Evolutionary conservation across 139 green algal genomes (phyloP), one percentile per base, ranked within the genome.

Genomic region (Tetradesmus lagerheimii): DNA sequence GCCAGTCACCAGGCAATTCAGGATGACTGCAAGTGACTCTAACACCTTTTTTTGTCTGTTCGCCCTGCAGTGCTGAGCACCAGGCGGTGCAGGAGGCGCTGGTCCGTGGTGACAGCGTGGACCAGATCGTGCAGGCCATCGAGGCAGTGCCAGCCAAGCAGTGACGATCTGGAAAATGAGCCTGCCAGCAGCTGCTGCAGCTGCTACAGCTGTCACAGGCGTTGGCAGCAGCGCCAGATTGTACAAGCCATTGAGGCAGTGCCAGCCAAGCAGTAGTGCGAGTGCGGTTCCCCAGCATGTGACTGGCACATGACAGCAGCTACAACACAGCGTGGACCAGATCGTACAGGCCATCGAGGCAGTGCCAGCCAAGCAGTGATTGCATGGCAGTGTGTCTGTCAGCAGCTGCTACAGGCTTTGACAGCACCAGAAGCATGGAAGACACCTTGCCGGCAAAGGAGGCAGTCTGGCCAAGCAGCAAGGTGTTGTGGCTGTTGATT

Each of bases 301-400:
- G n/a, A n/a, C n/a, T n/a, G n/a, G n/a, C n/a, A n/a, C n/a, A n/a
- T n/a, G n/a, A n/a, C n/a, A n/a, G n/a, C n/a, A n/a, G n/a, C n/a
- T n/a, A n/a, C n/a, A n/a, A n/a, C n/a, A 81, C 41, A 66, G 29
- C 84, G 53, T 89, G 34, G 84, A 89, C 74, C 37, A 81, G 66
- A 81, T 89, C 8, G 67, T 89, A 15, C 37, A 81, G n/a, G 66
- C 84, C 0, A 89, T 89, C n/a, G 84, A 89, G 77, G 82, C 82
- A 37, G 34, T 78, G 57, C 57, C 82, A 41, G 76, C 76, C 9
- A 45, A 47, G 37, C 27, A 82, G 76, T 31, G 12, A 12, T 4
- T 5, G 9, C 9, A 15, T 62, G 15, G 14, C 1, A 75, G 25
- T 12, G 34, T 1, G 12, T 18, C 3, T 75, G 64, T 23, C 34